A percentile compares a stretch with the other conserved stretches of the same genome.
These are phyloP conservation scores for Suhomyces sp. DNA, from an alignment of 805 yeast species.

Conservation along the genomic window DNA sequence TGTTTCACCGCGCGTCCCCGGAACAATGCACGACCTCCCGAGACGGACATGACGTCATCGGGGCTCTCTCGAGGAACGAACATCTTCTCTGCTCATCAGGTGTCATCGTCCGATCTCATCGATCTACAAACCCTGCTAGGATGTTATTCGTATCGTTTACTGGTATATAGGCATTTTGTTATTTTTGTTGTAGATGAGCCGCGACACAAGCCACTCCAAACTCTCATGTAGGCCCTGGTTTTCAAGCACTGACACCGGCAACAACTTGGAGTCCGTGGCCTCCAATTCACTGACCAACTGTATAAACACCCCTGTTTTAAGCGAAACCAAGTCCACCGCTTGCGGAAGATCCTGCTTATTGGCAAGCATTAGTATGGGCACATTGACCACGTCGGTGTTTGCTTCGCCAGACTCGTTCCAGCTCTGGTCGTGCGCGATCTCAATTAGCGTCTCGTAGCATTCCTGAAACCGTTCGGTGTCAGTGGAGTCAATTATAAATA, in stretches of 20 bases:
- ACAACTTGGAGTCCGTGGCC: constrained; percentile 86
- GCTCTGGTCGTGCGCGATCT: constrained; percentile 39
- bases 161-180: constrained; percentile 58
- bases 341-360: constrained; percentile 80
- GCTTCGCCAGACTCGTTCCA: constrained; percentile 34
- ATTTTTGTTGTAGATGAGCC: constrained; percentile 64
- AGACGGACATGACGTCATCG: background rate
- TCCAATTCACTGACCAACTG: constrained; percentile 76
- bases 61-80: background rate
- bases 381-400: constrained; percentile 43
- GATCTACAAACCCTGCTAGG: constrained; percentile 5
- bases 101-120: background rate
- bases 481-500: constrained; percentile 89
- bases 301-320: constrained; percentile 78
- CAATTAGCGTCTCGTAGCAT: constrained; percentile 63
- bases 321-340: constrained; percentile 49
- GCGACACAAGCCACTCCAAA: constrained; percentile 79
- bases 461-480: constrained; percentile 81
- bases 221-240: constrained; percentile 85
- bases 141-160: constrained; percentile 11
- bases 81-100: background rate
- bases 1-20: background rate
- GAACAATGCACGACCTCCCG: background rate
- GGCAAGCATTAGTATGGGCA: constrained; percentile 91
- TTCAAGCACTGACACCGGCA: constrained; percentile 83